Evolutionary conservation across 371 early-diverging fungal species (phyloP).

Genomic region (Rhizopus delemar): DNA sequence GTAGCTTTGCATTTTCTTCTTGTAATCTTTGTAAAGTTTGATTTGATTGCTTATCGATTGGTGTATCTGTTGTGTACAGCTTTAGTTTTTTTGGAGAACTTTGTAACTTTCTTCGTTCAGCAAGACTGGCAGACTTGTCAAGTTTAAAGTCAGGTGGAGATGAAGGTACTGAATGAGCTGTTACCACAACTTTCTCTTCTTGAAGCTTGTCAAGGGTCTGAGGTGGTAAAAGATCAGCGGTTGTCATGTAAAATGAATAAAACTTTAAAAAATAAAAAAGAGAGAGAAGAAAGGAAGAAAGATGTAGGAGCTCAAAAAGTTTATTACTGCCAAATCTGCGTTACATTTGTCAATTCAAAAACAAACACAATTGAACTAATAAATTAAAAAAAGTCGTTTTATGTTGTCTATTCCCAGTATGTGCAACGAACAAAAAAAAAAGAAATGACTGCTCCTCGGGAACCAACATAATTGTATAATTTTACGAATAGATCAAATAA

Average conservation of each 20-base stretch:
- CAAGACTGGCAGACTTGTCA: slow-evolving; percentile 25
- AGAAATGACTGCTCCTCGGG: too few relatives aligned
- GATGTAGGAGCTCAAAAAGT: slow-evolving; percentile 1
- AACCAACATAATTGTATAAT: too few relatives aligned
- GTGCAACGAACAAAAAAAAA: too few relatives aligned
- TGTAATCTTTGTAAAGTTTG: slow-evolving; percentile 38
- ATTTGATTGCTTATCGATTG: background rate
- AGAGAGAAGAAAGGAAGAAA: slow-evolving; percentile 16
- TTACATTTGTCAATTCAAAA: background rate
- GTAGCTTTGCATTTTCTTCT: slow-evolving; percentile 47
- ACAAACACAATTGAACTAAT: too few relatives aligned
- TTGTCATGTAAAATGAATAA: slow-evolving; percentile 3
- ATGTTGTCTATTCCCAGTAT: too few relatives aligned
- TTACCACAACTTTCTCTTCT: slow-evolving; percentile 29
- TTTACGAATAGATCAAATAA: too few relatives aligned
- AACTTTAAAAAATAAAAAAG: slow-evolving; percentile 5
- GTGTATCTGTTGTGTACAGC: slow-evolving; percentile 5
- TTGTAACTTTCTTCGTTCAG: slow-evolving; percentile 26
- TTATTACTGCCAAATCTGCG: slow-evolving; percentile 5
- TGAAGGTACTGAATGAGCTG: slow-evolving; percentile 6
- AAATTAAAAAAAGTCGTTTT: too few relatives aligned
- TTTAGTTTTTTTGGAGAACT: slow-evolving; percentile 22
- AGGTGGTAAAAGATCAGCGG: slow-evolving; percentile 28
- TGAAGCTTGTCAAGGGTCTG: slow-evolving; percentile 34
- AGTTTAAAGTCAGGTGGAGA: slow-evolving; percentile 9